Base-by-base conservation (phyloP, 495 filamentous ascomycete genomes). In the Clohesyomyces aquaticus region DNA sequence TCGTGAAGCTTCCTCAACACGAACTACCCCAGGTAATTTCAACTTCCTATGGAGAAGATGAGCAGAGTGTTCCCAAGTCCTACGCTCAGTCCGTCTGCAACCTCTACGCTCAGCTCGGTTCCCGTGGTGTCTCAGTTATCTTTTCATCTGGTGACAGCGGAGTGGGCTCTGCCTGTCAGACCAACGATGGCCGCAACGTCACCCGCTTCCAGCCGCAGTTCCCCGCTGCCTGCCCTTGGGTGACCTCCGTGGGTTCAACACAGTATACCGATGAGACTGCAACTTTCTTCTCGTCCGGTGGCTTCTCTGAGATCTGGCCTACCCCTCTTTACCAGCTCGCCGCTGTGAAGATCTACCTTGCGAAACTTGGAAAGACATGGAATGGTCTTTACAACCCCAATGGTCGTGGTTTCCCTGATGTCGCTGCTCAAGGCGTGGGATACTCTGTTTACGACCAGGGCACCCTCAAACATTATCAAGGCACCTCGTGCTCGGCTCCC, bases 1-100 rank as follows among this genome's bases (percentile, higher is more conserved):
- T 73, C 14, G 65, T 75, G 19, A 59, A 59, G 43, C 6, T 59
- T 23, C 59, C 55, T 28, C 66, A 72, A 41, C 14, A 27, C 19
- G 27, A 46, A 18, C 49, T 75, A n/a, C 74, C 74, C 11, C 69
- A 73, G 35, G 68, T 72, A 23, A 70, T 77, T 61, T 71, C 60
- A 43, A 76, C 72, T n/a, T 77, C 75, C 2, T 77, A 77, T 63
- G 75, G 72, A 25, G 75, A 76, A 27, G 65, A 73, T 32, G 75
- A 77, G 63, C 72, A 59, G 25, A 70, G 71, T 4, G 64, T 76
- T 12, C 74, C 74, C 3, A 35, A 67, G 46, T 57, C 64, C 6
- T 77, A 76, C 55, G 72, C 72, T 16, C 48, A 49, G 9, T 47
- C 63, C 3, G 74, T 71, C 16, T 77, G 75, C 66, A 56, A 69